These are phyloP conservation scores for Colletotrichum destructivum DNA, from an alignment of 2,329 filamentous ascomycete genomes.

Conservation along the genomic window DNA sequence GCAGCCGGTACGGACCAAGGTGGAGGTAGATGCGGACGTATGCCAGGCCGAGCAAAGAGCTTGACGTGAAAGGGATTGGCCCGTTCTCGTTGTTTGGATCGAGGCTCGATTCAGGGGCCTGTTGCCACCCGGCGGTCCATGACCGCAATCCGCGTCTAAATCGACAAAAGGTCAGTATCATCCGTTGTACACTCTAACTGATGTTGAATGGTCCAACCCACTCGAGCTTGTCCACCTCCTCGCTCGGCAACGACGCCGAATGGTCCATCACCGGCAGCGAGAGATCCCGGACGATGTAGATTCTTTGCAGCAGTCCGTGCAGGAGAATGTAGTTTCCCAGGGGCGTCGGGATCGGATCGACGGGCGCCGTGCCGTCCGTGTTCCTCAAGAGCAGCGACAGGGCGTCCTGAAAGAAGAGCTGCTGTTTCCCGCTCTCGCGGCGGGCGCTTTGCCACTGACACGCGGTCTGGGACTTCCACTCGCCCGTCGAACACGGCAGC, in stretches of 20 bases:
- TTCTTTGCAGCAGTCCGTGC: conserved; percentile 55
- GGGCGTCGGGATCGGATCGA: conserved; percentile 55
- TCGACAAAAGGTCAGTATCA: neutral
- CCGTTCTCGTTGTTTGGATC: conserved; percentile 59
- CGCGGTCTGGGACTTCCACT: conserved; percentile 54
- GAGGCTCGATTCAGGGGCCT: conserved; percentile 55
- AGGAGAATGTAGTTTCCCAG: conserved; percentile 56
- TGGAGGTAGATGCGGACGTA: conserved; percentile 63
- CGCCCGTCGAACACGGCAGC: conserved; percentile 53
- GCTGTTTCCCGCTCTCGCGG: conserved; percentile 49
- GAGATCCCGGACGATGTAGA: conserved; percentile 56
- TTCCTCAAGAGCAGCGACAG: conserved; percentile 52
- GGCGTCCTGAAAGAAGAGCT: conserved; percentile 55
- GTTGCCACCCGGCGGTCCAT: conserved; percentile 57
- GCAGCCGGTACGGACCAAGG: conserved; percentile 58
- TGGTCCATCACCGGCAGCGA: conserved; percentile 53
- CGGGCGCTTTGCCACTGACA: conserved; percentile 49
- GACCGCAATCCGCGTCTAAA: conserved; percentile 53
- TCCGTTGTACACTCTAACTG: neutral
- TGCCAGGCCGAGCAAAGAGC: conserved; percentile 60
- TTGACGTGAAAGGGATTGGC: conserved; percentile 61
- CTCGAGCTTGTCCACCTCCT: conserved; percentile 56
- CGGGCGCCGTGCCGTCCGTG: conserved; percentile 46
- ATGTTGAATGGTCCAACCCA: conserved; percentile 39
- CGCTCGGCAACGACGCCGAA: conserved; percentile 50